Evolutionary conservation across 1,284 basidiomycete genomes (phyloP), one percentile per base, ranked within the genome.

Genomic region (Moniliella sp.): DNA sequence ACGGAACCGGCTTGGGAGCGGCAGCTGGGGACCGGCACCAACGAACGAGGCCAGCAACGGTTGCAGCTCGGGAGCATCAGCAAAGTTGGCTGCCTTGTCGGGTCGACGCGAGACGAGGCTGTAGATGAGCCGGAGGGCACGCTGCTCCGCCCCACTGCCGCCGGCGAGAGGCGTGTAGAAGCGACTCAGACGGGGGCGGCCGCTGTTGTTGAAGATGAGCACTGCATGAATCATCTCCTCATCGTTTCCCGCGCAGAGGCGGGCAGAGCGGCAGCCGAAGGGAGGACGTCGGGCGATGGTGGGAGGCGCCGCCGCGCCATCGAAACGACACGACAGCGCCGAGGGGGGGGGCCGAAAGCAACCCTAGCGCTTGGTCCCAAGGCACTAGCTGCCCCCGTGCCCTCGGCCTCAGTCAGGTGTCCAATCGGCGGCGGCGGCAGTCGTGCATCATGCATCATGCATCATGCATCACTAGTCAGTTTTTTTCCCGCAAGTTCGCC

Each of bases 161-260:
- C 21, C 21, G 3, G 43, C 36, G 8, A 27, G 5, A 2, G 19
- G 48, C 2, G 57, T 50, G 66, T 91, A 99, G 71, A 93, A 97
- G 64, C 93, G 94, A 46, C 81, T 79, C 36, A 99, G 66, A 29
- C 91, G 75, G 8, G 91, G 75, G 41, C 88, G 75, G 72, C 72
- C 30, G 74, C 83, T 63, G 79, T 86, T 67, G 79, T 80, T 82
- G 35, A 68, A 75, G 49, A 78, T 78, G 45, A 78, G 67, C 27
- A 77, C 76, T 28, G 76, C 78, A 62, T 84, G 81, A 41, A 91
- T 88, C 79, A n/a, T n/a, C 21, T 23, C 8, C 7, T 23, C 8
- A 23, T n/a, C 7, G 21, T n/a, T 23, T 23, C 21, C n/a, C 21
- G 21, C 21, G 7, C n/a, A 23, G 8, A 23, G 8, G 8, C 21